phyloP scores from a whole-genome alignment of 495 filamentous ascomycete genomes.

The Mycothermus thermophilus region DNA sequence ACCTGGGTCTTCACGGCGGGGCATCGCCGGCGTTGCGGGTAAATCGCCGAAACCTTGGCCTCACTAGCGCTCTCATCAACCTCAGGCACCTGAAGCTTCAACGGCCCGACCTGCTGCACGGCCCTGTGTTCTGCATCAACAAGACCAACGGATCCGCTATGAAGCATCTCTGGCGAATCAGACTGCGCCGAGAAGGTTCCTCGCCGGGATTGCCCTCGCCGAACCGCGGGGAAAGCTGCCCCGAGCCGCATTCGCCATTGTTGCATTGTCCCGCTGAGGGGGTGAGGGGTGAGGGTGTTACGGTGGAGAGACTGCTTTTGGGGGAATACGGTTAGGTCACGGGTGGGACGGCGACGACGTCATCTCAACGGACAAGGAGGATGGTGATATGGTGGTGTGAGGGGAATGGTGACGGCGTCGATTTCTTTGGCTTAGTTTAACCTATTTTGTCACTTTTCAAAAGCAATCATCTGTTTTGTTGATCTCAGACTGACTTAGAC shows the following conservation, averaged over 20 bases:
- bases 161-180: constrained; percentile 1
- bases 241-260: constrained; percentile 9
- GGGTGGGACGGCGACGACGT: too few species aligned
- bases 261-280: too few species aligned
- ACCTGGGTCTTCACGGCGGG: constrained; percentile 7
- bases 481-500: not conserved
- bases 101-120: not conserved
- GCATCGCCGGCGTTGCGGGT: constrained; percentile 17
- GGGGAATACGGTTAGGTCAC: too few species aligned
- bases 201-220: not conserved
- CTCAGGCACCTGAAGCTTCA: constrained; percentile 4
- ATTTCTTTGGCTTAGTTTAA: not conserved
- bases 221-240: constrained; percentile 6
- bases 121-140: not conserved
- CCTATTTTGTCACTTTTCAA: not conserved
- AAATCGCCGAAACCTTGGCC: constrained; percentile 21
- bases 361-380: too few species aligned
- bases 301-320: too few species aligned
- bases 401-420: not conserved
- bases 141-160: not conserved
- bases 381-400: too few species aligned
- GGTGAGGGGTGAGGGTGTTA: too few species aligned
- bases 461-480: not conserved
- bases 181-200: not conserved
- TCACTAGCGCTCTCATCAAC: not conserved